Conservation (phyloP, 208 protist genomes). For the Chromosphaera perkinsii region DNA sequence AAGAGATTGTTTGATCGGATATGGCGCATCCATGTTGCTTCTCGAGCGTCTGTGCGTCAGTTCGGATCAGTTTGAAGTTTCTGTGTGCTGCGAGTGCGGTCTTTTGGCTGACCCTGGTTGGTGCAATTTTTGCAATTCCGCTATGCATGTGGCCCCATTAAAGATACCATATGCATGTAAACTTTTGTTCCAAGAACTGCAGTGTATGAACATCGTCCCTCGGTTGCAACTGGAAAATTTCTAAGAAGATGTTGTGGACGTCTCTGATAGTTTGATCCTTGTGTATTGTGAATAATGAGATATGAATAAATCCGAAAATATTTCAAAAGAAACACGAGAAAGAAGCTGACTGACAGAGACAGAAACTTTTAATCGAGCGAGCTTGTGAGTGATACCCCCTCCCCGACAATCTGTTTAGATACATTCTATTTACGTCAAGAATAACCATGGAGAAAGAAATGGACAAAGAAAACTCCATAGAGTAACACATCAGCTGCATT, state of each 20-base stretch:
- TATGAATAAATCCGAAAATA: too few species aligned
- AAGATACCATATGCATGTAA: slow-evolving; percentile 99
- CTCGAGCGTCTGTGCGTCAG: slow-evolving; percentile 93
- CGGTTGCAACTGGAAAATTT: slow-evolving; percentile 49
- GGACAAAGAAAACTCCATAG: too few species aligned
- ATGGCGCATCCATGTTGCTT: slow-evolving; percentile 83
- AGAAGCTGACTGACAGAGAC: too few species aligned
- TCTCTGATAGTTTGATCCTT: too few species aligned
- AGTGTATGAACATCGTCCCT: slow-evolving; percentile 92
- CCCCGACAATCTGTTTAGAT: too few species aligned
- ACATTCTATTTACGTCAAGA: too few species aligned
- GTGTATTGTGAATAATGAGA: too few species aligned
- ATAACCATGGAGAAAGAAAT: too few species aligned
- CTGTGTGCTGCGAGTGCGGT: slow-evolving; percentile 60
- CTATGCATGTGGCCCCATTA: slow-evolving; percentile 53
- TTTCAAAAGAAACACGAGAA: too few species aligned
- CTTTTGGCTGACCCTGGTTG: slow-evolving; percentile 71
- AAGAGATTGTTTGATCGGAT: slow-evolving; percentile 92
- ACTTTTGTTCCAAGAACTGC: slow-evolving; percentile 97
- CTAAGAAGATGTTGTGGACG: not conserved
- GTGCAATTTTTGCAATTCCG: slow-evolving; percentile 88
- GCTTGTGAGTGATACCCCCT: too few species aligned
- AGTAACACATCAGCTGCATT: too few species aligned
- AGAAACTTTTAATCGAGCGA: too few species aligned
- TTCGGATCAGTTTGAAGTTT: slow-evolving; percentile 88